Evolutionary conservation across 192 early-diverging fungal species (phyloP), one percentile per base, ranked within the genome.

Genomic region (Thoreauomyces humboldtii): DNA sequence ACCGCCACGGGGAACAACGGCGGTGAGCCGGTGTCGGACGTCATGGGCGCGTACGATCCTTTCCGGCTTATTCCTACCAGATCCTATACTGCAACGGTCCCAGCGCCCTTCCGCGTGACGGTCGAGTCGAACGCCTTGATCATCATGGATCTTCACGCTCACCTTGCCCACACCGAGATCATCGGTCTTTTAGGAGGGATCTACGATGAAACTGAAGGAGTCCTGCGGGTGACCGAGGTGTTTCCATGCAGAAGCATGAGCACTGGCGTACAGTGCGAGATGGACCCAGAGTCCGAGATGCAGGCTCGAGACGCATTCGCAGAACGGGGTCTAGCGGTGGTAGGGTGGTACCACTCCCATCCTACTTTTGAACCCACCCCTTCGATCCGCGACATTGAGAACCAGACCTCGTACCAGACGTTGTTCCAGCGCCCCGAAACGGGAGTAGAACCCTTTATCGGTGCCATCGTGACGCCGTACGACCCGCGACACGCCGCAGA

Each of bases 281-380:
- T 97, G 90, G 94, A 95, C 63, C 89, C 91, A 24, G 86, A 70
- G 12, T 90, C 89, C 0, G 93, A 97, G 60, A 86, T 94, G 48
- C 80, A 86, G 35, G 94, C 95, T 0, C 80, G 91, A 9, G 81
- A 87, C 38, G 80, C 71, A 19, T 97, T 97, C 72, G 77, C 73
- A 0, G 69, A 67, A 5, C 73, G 77, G 63, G 82, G 83, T 0
- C 78, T 81, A 47, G 69, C 69, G 21, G 89, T 90, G 0, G 92
- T 96, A 31, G 94, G 94, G 50, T 97, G 95, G 95, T 97, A 94
- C 78, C 95, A 97, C 70, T 95, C 92, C 34, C 95, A 97, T 72
- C 94, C 95, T 32, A 90, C 90, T 0, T 97, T 97, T 63, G 91
- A 91, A 37, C 88, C 93, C 4, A 86, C 85, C 36, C 95, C 95